Conservation (phyloP, 2,329 filamentous ascomycete genomes). For the Teratosphaeria destructans region DNA sequence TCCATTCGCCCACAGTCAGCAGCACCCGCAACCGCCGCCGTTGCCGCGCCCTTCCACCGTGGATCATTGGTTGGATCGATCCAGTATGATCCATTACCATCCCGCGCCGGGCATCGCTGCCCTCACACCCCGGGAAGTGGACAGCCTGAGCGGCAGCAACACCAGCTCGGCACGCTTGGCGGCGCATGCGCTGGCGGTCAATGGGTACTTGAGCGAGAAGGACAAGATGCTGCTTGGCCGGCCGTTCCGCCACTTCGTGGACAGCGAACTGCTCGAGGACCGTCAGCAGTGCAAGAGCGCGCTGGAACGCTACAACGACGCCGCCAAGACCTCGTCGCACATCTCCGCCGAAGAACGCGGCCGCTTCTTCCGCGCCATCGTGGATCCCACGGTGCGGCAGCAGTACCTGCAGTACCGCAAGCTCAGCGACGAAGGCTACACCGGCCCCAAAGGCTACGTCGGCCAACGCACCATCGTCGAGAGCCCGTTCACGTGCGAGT, state of each 20-base stretch:
- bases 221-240: slow-evolving; percentile 79
- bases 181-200: slow-evolving; percentile 21
- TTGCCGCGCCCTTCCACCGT: slow-evolving; percentile 7
- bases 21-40: slow-evolving; percentile 2
- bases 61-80: slow-evolving; percentile 5
- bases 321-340: slow-evolving; percentile 36
- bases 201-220: slow-evolving; percentile 49
- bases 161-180: slow-evolving; percentile 40
- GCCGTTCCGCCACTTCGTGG: slow-evolving; percentile 67
- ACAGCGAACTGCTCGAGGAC: slow-evolving; percentile 64
- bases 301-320: slow-evolving; percentile 75
- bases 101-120: background rate
- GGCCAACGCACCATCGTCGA: slow-evolving; percentile 73
- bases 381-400: slow-evolving; percentile 48
- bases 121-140: slow-evolving; percentile 11
- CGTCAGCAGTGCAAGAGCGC: slow-evolving; percentile 75
- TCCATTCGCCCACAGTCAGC: slow-evolving; percentile 1
- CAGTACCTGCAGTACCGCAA: slow-evolving; percentile 25
- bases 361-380: slow-evolving; percentile 60
- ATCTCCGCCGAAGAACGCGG: slow-evolving; percentile 54
- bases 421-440: slow-evolving; percentile 1
- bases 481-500: slow-evolving; percentile 83
- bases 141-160: slow-evolving; percentile 16
- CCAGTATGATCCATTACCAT: background rate
- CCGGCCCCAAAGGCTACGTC: slow-evolving; percentile 45